A percentile compares a stretch with the other conserved stretches of the same genome.
Evolutionary conservation across 192 early-diverging fungal genomes (phyloP).

Genomic region (Phlyctochytrium arcticum): DNA sequence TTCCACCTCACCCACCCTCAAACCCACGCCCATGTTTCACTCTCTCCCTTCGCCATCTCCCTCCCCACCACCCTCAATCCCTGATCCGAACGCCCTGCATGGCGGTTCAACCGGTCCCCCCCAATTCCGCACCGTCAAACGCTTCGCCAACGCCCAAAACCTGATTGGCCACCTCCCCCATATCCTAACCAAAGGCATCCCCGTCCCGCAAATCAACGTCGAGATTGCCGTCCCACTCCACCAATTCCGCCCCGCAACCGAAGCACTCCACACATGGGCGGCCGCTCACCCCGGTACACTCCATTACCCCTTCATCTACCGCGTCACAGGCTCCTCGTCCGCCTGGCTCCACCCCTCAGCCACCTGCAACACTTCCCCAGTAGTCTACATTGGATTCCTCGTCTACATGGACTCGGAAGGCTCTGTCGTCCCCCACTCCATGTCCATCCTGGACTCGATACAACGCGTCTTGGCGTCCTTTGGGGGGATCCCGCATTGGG

Average conservation of each 20-base stretch:
- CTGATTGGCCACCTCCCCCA: constrained; percentile 23
- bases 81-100: not conserved
- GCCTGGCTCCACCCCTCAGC: constrained; percentile 25
- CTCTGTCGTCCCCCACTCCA: constrained; percentile 11
- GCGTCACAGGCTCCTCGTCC: constrained; percentile 13
- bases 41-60: not conserved
- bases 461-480: constrained; percentile 26
- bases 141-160: constrained; percentile 18
- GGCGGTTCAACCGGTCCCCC: not conserved
- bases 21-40: no score
- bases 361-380: not conserved
- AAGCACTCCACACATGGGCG: constrained; percentile 11
- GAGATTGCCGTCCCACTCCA: constrained; percentile 33
- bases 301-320: constrained; percentile 39
- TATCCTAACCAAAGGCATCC: constrained; percentile 32
- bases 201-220: constrained; percentile 40
- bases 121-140: constrained; percentile 24
- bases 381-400: constrained; percentile 31
- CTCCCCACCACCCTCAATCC: no score
- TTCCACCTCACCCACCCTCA: not conserved
- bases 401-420: constrained; percentile 31
- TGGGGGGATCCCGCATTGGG: constrained; percentile 31
- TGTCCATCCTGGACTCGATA: constrained; percentile 25
- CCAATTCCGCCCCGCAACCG: constrained; percentile 10
- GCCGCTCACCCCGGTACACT: not conserved